These are phyloP conservation scores for Acacia acuminata DNA, from an alignment of 306 rosid genomes.

Conservation along the genomic window DNA sequence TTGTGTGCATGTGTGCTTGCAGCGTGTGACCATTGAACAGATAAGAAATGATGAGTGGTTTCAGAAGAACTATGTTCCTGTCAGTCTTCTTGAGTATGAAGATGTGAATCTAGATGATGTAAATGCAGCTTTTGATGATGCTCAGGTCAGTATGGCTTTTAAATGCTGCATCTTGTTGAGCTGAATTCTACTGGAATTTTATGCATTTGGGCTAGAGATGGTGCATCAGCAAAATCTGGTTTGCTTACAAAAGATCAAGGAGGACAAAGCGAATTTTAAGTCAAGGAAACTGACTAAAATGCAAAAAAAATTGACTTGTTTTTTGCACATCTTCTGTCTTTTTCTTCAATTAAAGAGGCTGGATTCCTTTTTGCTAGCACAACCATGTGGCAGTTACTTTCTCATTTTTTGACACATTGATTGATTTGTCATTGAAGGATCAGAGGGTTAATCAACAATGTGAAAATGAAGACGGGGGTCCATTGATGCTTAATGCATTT, in stretches of 20 bases:
- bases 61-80: constrained; percentile 59
- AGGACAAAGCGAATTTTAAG: not conserved
- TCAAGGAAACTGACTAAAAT: constrained; percentile 5
- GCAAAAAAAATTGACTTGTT: constrained; percentile 5
- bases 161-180: constrained; percentile 10
- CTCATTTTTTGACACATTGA: constrained; percentile 28
- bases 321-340: not conserved
- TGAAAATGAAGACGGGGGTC: constrained; percentile 62
- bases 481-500: constrained; percentile 80
- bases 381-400: constrained; percentile 16
- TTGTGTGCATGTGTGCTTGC: constrained; percentile 23
- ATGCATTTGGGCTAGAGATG: not conserved
- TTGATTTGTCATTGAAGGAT: constrained; percentile 53
- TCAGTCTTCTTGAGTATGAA: constrained; percentile 71
- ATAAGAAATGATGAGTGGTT: constrained; percentile 84
- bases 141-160: constrained; percentile 61
- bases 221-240: not conserved
- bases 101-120: constrained; percentile 90
- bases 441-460: constrained; percentile 45
- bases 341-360: constrained; percentile 1
- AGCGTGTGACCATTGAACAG: constrained; percentile 78
- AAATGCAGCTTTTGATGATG: constrained; percentile 77
- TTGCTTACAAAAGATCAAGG: constrained; percentile 17
- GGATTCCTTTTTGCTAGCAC: constrained; percentile 9
- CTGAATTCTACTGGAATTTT: not conserved